Base-by-base conservation (phyloP, 441 rosid species). In the Erodium trifolium region DNA sequence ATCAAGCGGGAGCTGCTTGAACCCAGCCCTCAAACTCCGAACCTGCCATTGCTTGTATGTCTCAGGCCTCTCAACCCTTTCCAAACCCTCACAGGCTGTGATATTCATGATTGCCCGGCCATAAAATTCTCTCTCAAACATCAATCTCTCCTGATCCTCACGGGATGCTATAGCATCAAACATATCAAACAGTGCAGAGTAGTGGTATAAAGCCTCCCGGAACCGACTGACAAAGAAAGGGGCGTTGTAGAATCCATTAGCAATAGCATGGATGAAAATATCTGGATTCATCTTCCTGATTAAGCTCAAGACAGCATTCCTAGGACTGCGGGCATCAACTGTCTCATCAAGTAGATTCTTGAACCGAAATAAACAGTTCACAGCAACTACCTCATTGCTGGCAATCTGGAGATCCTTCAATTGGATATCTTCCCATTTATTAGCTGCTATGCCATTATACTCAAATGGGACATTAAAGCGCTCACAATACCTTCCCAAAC, bases 41-140 rank as follows among this genome's bases (percentile, higher is more conserved):
- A 14, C 82, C 37, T 85, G 92, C 96, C 96, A 92, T 72, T 86
- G 96, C 83, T 80, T 90, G 72, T 82, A 87, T 3, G 92, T 84
- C 82, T 87, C 98, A 82, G 27, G 27, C 27, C 27, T 23, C 27
- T 23, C 27, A 23, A 23, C 27, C 27, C 27, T 23, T 23, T 23
- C 91, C 34, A 57, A 17, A 13, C 93, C 96, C 79, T 49, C 55
- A 23, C 87, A 88, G 0, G 96, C 96, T 53, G 86, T 71, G 19
- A 77, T 84, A 11, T 88, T 92, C 81, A 84, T 78, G 0, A 76
- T 81, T 65, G 82, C 91, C 53, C 84, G 81, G 69, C 93, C 93
- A n/a, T 74, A 81, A 57, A 85, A 76, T 81, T 90, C 93, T 31
- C 80, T 77, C 83, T 90, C 98, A 8, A 80, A 73, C 78, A 82